Percentiles rank a stretch among this genome's conserved stretches.
Conservation (phyloP, 805 yeast genomes). For the Candida sithepensis region DNA sequence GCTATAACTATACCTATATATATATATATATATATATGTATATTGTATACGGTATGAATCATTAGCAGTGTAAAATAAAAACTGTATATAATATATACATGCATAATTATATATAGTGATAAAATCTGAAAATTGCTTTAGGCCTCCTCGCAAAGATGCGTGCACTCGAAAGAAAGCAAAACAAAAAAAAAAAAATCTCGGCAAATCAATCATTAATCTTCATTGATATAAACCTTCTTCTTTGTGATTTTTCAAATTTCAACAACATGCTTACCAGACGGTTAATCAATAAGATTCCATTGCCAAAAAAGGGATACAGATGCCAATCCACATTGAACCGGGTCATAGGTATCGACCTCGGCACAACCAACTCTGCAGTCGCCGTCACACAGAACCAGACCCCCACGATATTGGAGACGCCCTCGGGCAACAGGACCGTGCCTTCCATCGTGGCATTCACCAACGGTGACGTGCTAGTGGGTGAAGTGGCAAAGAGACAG, state of each 20-base stretch:
- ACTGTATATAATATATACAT: not conserved
- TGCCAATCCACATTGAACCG: slow-evolving; percentile 25
- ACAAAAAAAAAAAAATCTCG: too few relatives aligned
- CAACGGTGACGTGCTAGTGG: slow-evolving; percentile 86
- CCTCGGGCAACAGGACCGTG: slow-evolving; percentile 76
- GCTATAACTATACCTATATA: slow-evolving; percentile 25
- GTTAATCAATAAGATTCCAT: too few relatives aligned
- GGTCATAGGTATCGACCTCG: slow-evolving; percentile 83
- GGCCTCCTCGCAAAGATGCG: too few relatives aligned
- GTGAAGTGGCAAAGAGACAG: slow-evolving; percentile 94
- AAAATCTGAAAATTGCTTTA: too few relatives aligned
- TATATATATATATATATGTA: not conserved
- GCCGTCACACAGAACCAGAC: slow-evolving; percentile 77
- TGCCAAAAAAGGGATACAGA: not conserved
- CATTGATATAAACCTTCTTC: too few relatives aligned
- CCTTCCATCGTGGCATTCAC: slow-evolving; percentile 96
- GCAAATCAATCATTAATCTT: too few relatives aligned
- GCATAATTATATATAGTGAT: too few relatives aligned
- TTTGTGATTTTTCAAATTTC: too few relatives aligned
- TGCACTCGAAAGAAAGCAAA: too few relatives aligned
- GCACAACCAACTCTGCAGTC: slow-evolving; percentile 88
- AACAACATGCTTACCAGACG: too few relatives aligned
- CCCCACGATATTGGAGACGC: slow-evolving; percentile 76
- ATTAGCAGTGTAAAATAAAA: not conserved
- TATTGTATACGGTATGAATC: too few relatives aligned